A percentile compares a stretch with the other conserved stretches of the same genome.
These are phyloP conservation scores for Leishmania gerbilli DNA, from an alignment of 208 protist genomes.

Conservation along the genomic window DNA sequence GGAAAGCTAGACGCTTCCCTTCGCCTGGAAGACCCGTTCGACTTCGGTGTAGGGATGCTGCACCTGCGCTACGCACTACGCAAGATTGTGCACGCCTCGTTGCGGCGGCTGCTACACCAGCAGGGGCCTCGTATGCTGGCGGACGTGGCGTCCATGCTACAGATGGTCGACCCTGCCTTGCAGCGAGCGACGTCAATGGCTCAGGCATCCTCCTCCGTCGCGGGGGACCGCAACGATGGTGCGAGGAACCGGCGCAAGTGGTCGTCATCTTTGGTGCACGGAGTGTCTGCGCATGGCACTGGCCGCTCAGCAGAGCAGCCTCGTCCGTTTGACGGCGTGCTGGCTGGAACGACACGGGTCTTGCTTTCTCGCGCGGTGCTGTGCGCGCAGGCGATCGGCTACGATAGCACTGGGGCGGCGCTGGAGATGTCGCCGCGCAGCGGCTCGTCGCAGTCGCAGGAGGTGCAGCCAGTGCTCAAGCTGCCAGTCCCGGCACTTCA, in stretches of 20 bases:
- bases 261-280: background rate
- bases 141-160: constrained; percentile 67
- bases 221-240: background rate
- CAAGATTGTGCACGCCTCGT: constrained; percentile 81
- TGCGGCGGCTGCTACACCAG: constrained; percentile 64
- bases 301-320: background rate
- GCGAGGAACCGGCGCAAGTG: background rate
- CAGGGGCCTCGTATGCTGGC: constrained; percentile 57
- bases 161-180: constrained; percentile 40
- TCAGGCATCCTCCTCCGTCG: background rate
- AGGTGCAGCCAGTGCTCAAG: constrained; percentile 32
- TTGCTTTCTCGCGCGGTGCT: constrained; percentile 63
- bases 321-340: constrained; percentile 48
- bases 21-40: constrained; percentile 68
- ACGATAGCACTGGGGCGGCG: constrained; percentile 29
- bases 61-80: constrained; percentile 84
- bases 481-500: constrained; percentile 33
- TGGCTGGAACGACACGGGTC: constrained; percentile 72
- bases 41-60: constrained; percentile 82
- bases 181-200: constrained; percentile 3
- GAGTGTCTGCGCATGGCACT: background rate
- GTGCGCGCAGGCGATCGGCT: constrained; percentile 62
- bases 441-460: background rate
- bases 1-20: constrained; percentile 59
- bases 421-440: constrained; percentile 21